Base-by-base conservation (phyloP, 1,284 basidiomycete genomes). In the Puccinia novopanici region DNA sequence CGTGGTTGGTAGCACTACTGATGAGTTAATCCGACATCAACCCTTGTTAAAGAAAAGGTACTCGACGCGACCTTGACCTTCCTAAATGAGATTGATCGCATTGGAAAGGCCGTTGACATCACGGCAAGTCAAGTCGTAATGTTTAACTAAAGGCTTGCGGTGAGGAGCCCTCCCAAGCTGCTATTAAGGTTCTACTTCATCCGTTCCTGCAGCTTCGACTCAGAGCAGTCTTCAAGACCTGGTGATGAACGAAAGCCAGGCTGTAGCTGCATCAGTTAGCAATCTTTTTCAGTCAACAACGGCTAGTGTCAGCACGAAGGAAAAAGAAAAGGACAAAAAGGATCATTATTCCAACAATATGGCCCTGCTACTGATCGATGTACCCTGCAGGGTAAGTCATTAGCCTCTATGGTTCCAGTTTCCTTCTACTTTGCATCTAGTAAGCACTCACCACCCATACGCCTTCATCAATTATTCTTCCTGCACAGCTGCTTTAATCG, bases 11-110 rank as follows among this genome's bases (percentile, higher is more conserved):
- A 91, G 91, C 8, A 90, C 93, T 19, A 90, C 99, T 52, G 97
- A 99, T 84, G 97, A 99, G 85, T 91, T 99, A 76, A 92, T 97
- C 81, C 91, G 97, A 6, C 97, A 99, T 85, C 97, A 99, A 85
- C 97, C 97, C 2, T 89, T 89, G 0, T 88, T 99, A 77, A 96
- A 95, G 85, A 86, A 89, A 6, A 86, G 52, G 91, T 98, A 2
- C 91, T 97, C 83, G 90, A 91, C 24, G 89, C 92, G 0, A 87
- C 95, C 79, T 90, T 91, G 75, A 87, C 88, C 0, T 90, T 91
- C 0, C 87, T 98, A 82, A 87, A n/a, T n/a, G n/a, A n/a, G n/a
- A n/a, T n/a, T n/a, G n/a, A n/a, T n/a, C n/a, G n/a, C n/a, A n/a
- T n/a, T n/a, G n/a, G n/a, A n/a, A n/a, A n/a, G n/a, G n/a, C n/a